A percentile compares a stretch with the other conserved stretches of the same genome.
Evolutionary conservation across 1,284 basidiomycete genomes (phyloP).

Genomic region (Microbotryomycetes sp.): DNA sequence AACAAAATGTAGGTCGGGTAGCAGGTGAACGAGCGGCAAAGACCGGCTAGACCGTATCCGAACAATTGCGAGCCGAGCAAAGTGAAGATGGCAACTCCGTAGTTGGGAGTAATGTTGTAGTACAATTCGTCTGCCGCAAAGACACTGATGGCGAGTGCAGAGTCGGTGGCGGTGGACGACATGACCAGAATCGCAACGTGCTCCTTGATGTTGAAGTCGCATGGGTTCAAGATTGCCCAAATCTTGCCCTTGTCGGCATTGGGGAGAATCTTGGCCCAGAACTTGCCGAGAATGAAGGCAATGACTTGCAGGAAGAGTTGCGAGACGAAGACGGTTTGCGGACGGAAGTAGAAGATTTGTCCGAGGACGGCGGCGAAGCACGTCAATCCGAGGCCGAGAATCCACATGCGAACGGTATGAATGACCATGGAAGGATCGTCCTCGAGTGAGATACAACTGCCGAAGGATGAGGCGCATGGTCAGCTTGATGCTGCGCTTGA

Average conservation of each 20-base stretch:
- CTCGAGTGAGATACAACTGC: conserved; percentile 16
- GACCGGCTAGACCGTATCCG: conserved; percentile 57
- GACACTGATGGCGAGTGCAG: conserved; percentile 59
- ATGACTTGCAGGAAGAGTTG: not conserved
- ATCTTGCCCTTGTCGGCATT: not conserved
- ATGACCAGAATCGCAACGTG: conserved; percentile 61
- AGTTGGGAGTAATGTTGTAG: conserved; percentile 52
- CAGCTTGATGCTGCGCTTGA: not conserved
- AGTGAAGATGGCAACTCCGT: conserved; percentile 38
- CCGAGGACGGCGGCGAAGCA: not conserved
- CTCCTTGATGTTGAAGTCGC: conserved; percentile 43
- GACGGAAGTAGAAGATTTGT: conserved; percentile 8
- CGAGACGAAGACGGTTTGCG: conserved; percentile 1
- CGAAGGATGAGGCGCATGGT: conserved; percentile 48
- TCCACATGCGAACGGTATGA: not conserved
- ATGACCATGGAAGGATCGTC: not conserved
- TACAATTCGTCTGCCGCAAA: conserved; percentile 57
- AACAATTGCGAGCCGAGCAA: conserved; percentile 50
- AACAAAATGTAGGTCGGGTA: conserved; percentile 67
- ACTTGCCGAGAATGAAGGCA: not conserved
- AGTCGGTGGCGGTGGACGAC: conserved; percentile 56
- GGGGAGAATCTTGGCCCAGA: conserved; percentile 1
- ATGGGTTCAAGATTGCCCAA: conserved; percentile 35
- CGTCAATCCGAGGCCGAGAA: not conserved
- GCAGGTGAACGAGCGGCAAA: conserved; percentile 53